These are phyloP conservation scores for Cercospora sp. DNA, from an alignment of 2,329 filamentous ascomycete species.

Conservation along the genomic window DNA sequence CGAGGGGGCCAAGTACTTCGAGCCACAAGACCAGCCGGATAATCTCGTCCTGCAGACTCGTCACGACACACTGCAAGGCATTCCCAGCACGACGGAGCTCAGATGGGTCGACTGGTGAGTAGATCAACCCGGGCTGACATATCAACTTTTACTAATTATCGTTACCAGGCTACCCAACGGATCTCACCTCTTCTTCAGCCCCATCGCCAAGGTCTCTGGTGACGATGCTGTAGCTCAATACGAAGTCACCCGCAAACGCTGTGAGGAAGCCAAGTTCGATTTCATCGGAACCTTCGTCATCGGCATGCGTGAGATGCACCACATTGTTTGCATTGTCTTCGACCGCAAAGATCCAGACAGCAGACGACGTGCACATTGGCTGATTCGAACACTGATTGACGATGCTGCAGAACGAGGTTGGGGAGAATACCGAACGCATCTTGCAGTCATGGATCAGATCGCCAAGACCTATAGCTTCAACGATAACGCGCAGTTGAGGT, in stretches of 20 bases:
- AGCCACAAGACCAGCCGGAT: conserved; percentile 45
- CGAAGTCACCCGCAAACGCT: conserved; percentile 39
- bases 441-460: conserved; percentile 51
- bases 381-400: conserved; percentile 45
- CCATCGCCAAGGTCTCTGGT: conserved; percentile 53
- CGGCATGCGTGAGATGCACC: conserved; percentile 57
- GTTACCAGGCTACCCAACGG: conserved; percentile 48
- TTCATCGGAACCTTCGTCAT: conserved; percentile 55
- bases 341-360: conserved; percentile 47
- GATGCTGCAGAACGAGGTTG: conserved; percentile 47
- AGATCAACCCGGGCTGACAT: neutral
- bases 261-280: conserved; percentile 51
- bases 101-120: conserved; percentile 51
- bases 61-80: conserved; percentile 34
- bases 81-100: conserved; percentile 42
- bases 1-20: conserved; percentile 47
- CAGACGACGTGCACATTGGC: conserved; percentile 42
- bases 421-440: conserved; percentile 51
- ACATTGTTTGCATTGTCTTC: conserved; percentile 58
- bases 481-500: conserved; percentile 44
- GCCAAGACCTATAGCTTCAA: conserved; percentile 49
- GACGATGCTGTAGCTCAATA: conserved; percentile 51
- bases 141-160: neutral
- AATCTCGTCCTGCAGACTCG: conserved; percentile 37
- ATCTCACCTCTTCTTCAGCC: conserved; percentile 55